Base-by-base conservation (phyloP, 257 asterid species). In the Petunia axillaris region DNA sequence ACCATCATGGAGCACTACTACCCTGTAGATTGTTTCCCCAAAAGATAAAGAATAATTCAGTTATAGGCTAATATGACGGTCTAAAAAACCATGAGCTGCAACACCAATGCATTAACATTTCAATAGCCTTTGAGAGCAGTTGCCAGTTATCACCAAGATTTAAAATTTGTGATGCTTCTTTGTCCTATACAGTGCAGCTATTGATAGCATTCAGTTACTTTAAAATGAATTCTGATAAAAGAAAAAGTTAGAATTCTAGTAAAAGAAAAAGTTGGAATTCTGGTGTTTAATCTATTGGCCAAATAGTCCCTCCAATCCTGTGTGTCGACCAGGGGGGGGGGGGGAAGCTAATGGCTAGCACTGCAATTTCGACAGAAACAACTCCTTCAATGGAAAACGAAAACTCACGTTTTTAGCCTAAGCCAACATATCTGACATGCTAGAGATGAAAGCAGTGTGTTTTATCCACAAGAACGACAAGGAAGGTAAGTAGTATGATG, bases 401-500 rank as follows among this genome's bases (percentile, higher is more conserved):
- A 2, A 68, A 68, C 40, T 68, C 37, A n/a, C 16, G n/a, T 7
- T 15, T 41, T 43, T 14, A 15, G 14, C 54, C 38, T 41, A 8
- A 40, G 54, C 52, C 75, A 43, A 67, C 16, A 68, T 68, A 9
- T n/a, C 43, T 70, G 77, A 2, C 54, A 68, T 2, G n/a, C 76
- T 68, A 16, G n/a, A 66, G 8, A 41, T n/a, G 36, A 11, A 43
- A 68, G 57, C 57, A 71, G 41, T 48, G 10, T 25, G 77, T 46
- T 25, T 71, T 48, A 71, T 71, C 59, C 76, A 57, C 36, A 4
- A 46, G 76, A 43, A 9, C 25, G 46, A 37, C 4, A 25, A 53
- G 58, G 67, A 35, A 48, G 43, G 25, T 25, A 48, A 71, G 25
- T 13, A 71, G 38, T 48, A 48, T 71, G 77, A 71, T 71, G 77